These are phyloP conservation scores for Neurospora pannonica DNA, from an alignment of 495 filamentous ascomycete genomes.

Conservation along the genomic window DNA sequence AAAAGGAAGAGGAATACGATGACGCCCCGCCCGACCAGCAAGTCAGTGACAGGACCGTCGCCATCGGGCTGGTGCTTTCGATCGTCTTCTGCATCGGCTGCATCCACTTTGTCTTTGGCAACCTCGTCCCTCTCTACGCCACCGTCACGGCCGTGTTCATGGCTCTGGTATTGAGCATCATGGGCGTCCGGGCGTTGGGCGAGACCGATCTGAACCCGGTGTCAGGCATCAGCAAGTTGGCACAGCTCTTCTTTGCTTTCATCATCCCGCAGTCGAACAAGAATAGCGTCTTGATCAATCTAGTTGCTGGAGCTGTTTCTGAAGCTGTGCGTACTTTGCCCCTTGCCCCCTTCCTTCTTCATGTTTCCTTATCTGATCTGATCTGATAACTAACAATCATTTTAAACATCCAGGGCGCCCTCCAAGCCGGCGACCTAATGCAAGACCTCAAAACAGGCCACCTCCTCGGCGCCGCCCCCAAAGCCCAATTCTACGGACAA, in stretches of 20 bases:
- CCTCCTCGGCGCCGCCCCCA: constrained; percentile 80
- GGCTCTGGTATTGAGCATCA: constrained; percentile 80
- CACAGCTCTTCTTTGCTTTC: constrained; percentile 87
- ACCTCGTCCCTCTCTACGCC: constrained; percentile 55
- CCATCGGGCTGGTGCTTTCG: constrained; percentile 64
- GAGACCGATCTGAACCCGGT: constrained; percentile 97
- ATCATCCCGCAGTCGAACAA: constrained; percentile 64
- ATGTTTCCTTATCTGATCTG: too few relatives aligned
- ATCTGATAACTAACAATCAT: neutral
- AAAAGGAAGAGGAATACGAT: constrained; percentile 29
- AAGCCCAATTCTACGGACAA: constrained; percentile 94
- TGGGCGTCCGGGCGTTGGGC: constrained; percentile 90
- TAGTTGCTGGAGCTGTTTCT: constrained; percentile 81
- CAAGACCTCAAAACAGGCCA: constrained; percentile 98
- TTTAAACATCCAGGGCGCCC: constrained; percentile 80
- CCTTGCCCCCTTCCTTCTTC: too few relatives aligned
- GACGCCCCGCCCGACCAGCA: constrained; percentile 81
- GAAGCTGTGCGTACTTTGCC: constrained; percentile 18
- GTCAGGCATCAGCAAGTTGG: constrained; percentile 91
- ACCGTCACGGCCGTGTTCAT: constrained; percentile 78
- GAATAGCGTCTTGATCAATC: constrained; percentile 81
- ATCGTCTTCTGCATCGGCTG: constrained; percentile 69
- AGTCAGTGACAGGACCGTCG: constrained; percentile 61
- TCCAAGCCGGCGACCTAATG: constrained; percentile 96
- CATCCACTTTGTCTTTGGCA: constrained; percentile 70